Base-by-base conservation (phyloP, 2,329 filamentous ascomycete genomes). In the Curvularia lunata region DNA sequence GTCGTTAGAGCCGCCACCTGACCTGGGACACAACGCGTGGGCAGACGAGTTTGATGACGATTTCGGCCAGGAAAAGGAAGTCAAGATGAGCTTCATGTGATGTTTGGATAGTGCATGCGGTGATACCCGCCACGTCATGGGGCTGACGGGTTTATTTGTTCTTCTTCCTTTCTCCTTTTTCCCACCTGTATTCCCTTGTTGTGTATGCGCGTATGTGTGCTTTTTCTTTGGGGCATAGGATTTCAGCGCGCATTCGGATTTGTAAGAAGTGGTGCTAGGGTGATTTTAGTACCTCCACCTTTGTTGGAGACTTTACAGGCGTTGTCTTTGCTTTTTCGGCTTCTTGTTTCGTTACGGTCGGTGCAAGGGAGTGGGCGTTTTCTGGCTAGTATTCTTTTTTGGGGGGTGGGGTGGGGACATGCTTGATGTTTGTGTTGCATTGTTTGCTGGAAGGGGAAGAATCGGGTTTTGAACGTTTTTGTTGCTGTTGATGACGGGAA, bases 1-100 rank as follows among this genome's bases (percentile, higher is more conserved):
- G 16, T 9, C 34, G 34, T 37, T 37, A 18, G 34, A 37, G 5
- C 34, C 34, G 16, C 34, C 34, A 16, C 34, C 34, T 16, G 58
- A 64, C n/a, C 63, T 69, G 5, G 74, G 76, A 19, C 75, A 77
- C 30, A 82, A 82, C 65, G 80, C 80, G 5, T 82, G 81, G 80
- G 77, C 74, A 3, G 78, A 81, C 46, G 79, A 80, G n/a, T 75
- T 77, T 48, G 79, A 81, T 1, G 77, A 78, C 30, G 78, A 79
- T 3, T 82, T 80, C 69, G 80, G 78, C 2, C 71, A 75, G 61
- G 80, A 81, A 68, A 77, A 76, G 65, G 79, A 82, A 58, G 72
- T 83, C 38, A 74, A 78, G 69, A 82, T 83, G 80, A 80, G 78
- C 23, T 83, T 83, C 54, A 71, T 71, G 69, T 72, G 52, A 66